A percentile compares a stretch with the other conserved stretches of the same genome.
phyloP scores from a whole-genome alignment of 164 flowering plant species.

The Dillenia suffruticosa region DNA sequence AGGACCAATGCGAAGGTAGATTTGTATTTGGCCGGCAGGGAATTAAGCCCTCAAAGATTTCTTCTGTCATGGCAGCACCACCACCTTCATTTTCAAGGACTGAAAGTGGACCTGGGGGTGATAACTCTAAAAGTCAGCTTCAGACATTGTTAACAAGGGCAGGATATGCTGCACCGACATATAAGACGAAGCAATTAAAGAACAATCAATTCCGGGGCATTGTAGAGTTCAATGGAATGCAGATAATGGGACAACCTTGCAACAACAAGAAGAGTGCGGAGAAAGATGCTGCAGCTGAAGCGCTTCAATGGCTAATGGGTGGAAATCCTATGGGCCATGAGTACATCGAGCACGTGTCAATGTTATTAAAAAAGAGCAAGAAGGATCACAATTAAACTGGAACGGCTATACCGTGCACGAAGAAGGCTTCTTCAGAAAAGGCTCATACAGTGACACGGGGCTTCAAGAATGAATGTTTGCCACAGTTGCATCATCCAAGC shows the following conservation, averaged over 20 bases:
- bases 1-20: slow-evolving; percentile 68
- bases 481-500: no score
- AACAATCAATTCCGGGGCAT: slow-evolving; percentile 60
- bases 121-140: slow-evolving; percentile 83
- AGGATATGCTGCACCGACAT: slow-evolving; percentile 61
- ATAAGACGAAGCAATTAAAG: slow-evolving; percentile 54
- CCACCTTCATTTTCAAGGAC: slow-evolving; percentile 29
- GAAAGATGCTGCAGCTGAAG: slow-evolving; percentile 90
- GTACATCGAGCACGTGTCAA: slow-evolving; percentile 56
- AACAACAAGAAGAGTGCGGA: slow-evolving; percentile 83
- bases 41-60: slow-evolving; percentile 20
- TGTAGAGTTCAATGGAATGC: slow-evolving; percentile 74
- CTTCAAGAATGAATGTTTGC: no score
- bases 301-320: slow-evolving; percentile 65
- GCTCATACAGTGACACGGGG: no score
- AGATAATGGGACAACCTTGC: slow-evolving; percentile 73
- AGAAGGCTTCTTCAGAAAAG: no score
- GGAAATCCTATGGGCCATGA: slow-evolving; percentile 34
- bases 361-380: slow-evolving; percentile 70
- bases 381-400: slow-evolving; percentile 25
- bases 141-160: slow-evolving; percentile 79
- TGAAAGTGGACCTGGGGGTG: slow-evolving; percentile 77
- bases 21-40: slow-evolving; percentile 63
- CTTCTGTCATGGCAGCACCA: slow-evolving; percentile 14
- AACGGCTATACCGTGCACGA: background rate